A percentile compares a stretch with the other conserved stretches of the same genome.
Conservation (phyloP, 805 yeast species). For the Lipomyces yamanashiensis region DNA sequence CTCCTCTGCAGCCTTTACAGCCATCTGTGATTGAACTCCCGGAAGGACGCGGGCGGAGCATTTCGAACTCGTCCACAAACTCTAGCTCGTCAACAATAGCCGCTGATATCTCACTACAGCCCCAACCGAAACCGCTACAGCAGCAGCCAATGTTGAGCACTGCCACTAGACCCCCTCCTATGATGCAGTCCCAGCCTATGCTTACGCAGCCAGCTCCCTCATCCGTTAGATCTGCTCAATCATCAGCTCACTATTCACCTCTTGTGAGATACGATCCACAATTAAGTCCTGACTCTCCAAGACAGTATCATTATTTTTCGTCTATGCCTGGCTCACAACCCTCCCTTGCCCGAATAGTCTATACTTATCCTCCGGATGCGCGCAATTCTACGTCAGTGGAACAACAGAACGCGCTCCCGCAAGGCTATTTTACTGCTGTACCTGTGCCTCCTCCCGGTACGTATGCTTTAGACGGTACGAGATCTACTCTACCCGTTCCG, state of each 20-base stretch:
- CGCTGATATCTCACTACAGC: neutral
- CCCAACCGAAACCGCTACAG: neutral
- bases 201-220: conserved; percentile 8
- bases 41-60: neutral
- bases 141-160: neutral
- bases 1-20: conserved; percentile 1
- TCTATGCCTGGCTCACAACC: neutral
- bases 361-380: neutral
- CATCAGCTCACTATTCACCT: conserved; percentile 1
- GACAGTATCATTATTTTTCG: neutral
- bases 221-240: conserved; percentile 6
- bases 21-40: neutral
- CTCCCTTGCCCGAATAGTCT: neutral
- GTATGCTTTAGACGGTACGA: neutral
- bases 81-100: conserved; percentile 4
- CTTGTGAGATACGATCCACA: neutral
- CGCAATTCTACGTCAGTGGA: neutral
- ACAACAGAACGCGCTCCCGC: neutral
- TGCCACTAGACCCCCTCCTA: neutral
- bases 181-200: conserved; percentile 8
- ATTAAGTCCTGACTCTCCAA: conserved; percentile 7
- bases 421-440: neutral
- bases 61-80: conserved; percentile 10
- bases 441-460: neutral
- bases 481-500: neutral